A percentile compares a stretch with the other conserved stretches of the same genome.
Conservation (phyloP, 129 eudicot species). For the Lactuca sativa region DNA sequence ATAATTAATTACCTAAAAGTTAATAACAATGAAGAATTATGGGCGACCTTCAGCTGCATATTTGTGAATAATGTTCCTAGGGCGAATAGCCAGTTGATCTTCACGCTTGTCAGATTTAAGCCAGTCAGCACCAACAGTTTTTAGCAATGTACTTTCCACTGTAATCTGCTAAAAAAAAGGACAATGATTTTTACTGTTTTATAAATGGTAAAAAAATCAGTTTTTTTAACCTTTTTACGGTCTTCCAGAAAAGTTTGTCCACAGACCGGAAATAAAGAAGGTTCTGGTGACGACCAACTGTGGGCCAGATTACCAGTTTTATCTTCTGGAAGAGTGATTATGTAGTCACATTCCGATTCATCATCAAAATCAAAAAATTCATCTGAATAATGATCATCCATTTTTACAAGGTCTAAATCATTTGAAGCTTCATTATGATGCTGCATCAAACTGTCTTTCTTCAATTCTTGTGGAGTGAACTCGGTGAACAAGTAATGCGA, state of each 20-base stretch:
- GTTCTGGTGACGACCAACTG: slow-evolving; percentile 64
- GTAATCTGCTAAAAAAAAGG: slow-evolving; percentile 34
- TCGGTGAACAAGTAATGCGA: slow-evolving; percentile 40
- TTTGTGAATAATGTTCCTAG: slow-evolving; percentile 73
- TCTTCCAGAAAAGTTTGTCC: slow-evolving; percentile 65
- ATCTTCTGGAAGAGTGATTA: slow-evolving; percentile 61
- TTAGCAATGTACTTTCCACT: slow-evolving; percentile 51
- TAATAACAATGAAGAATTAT: slow-evolving; percentile 60
- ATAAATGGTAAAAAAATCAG: neutral
- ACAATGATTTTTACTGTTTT: slow-evolving; percentile 5
- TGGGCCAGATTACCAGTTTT: slow-evolving; percentile 49
- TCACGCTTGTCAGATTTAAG: slow-evolving; percentile 67
- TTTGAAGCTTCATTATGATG: slow-evolving; percentile 33
- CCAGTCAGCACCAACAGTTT: slow-evolving; percentile 66
- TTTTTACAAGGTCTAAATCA: slow-evolving; percentile 31
- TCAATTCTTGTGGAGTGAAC: slow-evolving; percentile 42
- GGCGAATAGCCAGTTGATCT: slow-evolving; percentile 64
- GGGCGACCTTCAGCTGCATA: slow-evolving; percentile 64
- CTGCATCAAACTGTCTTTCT: slow-evolving; percentile 20
- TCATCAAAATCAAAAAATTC: slow-evolving; percentile 69
- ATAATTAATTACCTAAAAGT: slow-evolving; percentile 49
- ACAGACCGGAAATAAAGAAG: slow-evolving; percentile 55
- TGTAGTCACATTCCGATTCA: slow-evolving; percentile 43
- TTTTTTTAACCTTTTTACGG: slow-evolving; percentile 47
- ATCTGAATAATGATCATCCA: slow-evolving; percentile 44